These are phyloP conservation scores for Prunus davidiana DNA, from an alignment of 306 rosid species.

Conservation along the genomic window DNA sequence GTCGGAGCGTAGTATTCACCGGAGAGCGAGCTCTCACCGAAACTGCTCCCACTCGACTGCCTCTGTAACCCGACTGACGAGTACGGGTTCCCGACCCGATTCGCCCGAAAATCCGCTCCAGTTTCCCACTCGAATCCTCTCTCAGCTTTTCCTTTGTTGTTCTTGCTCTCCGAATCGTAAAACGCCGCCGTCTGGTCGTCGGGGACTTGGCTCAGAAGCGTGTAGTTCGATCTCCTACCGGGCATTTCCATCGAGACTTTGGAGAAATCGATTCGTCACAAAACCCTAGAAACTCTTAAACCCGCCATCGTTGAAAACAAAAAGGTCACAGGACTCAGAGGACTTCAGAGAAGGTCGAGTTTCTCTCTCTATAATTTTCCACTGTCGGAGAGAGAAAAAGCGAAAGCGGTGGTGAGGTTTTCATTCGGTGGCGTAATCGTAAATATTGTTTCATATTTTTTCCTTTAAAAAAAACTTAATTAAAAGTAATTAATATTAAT, in stretches of 20 bases:
- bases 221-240: slow-evolving; percentile 80
- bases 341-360: not conserved
- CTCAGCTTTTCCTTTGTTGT: slow-evolving; percentile 46
- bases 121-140: slow-evolving; percentile 75
- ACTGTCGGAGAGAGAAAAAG: slow-evolving; percentile 44
- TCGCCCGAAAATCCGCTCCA: slow-evolving; percentile 54
- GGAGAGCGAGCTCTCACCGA: slow-evolving; percentile 87
- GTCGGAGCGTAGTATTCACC: slow-evolving; percentile 86
- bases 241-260: slow-evolving; percentile 74
- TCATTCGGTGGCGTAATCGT: slow-evolving; percentile 45
- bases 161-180: slow-evolving; percentile 60
- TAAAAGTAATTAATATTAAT: not conserved
- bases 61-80: slow-evolving; percentile 74
- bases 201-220: slow-evolving; percentile 70
- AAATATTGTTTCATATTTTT: slow-evolving; percentile 17
- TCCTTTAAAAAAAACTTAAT: not conserved
- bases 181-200: slow-evolving; percentile 63
- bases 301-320: slow-evolving; percentile 52
- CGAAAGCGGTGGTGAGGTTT: slow-evolving; percentile 13
- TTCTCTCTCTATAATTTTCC: slow-evolving; percentile 42
- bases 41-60: slow-evolving; percentile 98
- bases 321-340: not conserved
- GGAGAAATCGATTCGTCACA: slow-evolving; percentile 27
- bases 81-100: slow-evolving; percentile 73
- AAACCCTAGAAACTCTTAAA: slow-evolving; percentile 47